These are phyloP conservation scores for Pseudopyrenochaeta lycopersici DNA, from an alignment of 2,329 filamentous ascomycete species.

Conservation along the genomic window DNA sequence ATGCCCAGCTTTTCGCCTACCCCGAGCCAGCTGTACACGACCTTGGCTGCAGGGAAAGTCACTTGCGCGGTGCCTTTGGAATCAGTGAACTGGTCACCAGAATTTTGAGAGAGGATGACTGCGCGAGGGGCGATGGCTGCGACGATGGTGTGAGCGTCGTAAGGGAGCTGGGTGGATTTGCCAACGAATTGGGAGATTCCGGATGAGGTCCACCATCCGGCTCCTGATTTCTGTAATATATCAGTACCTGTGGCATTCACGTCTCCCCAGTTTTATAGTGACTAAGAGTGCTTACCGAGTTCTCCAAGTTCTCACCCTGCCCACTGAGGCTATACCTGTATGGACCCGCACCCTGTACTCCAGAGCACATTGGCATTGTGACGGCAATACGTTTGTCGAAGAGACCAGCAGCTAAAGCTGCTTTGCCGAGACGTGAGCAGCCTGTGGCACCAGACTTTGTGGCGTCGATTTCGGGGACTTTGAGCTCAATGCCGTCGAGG, in stretches of 20 bases:
- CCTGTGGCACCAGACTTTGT: conserved; percentile 47
- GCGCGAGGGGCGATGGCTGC: conserved; percentile 46
- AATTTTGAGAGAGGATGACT: conserved; percentile 44
- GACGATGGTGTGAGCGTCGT: conserved; percentile 49
- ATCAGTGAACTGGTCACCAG: conserved; percentile 58
- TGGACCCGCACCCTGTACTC: conserved; percentile 47
- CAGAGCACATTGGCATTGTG: conserved; percentile 49
- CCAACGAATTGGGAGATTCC: conserved; percentile 47
- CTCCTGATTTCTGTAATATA: conserved; percentile 37
- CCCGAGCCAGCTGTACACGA: conserved; percentile 46
- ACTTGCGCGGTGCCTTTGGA: conserved; percentile 57
- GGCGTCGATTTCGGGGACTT: conserved; percentile 49
- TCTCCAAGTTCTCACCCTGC: conserved; percentile 53
- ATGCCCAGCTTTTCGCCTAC: conserved; percentile 53
- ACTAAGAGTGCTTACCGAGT: conserved; percentile 28
- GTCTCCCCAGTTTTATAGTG: background rate
- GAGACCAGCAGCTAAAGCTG: conserved; percentile 45
- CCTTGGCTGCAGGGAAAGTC: conserved; percentile 44
- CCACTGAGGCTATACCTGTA: conserved; percentile 56
- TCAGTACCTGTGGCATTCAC: conserved; percentile 2
- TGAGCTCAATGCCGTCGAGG: conserved; percentile 45
- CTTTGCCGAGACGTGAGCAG: conserved; percentile 49
- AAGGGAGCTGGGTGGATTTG: conserved; percentile 41
- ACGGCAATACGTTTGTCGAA: conserved; percentile 49
- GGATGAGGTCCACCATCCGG: conserved; percentile 46